Evolutionary conservation across 177 flowering plant species (phyloP).

Genomic region (Vitis hybrid): DNA sequence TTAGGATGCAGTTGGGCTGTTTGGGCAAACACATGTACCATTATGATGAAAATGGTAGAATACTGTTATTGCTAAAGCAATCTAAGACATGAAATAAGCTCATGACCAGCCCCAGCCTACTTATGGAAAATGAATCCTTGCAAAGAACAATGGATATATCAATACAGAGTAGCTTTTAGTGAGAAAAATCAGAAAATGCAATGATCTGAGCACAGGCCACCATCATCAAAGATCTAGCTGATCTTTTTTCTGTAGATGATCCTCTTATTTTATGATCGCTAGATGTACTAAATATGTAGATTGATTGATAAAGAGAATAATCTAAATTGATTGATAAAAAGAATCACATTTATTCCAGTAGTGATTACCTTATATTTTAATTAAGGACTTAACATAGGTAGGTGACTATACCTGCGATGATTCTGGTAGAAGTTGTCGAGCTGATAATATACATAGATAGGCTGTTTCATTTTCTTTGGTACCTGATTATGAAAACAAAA

Average conservation of each 20-base stretch:
- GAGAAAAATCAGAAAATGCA: too few species aligned
- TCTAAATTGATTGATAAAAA: background rate
- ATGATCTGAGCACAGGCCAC: background rate
- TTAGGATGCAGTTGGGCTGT: too few species aligned
- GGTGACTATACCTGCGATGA: constrained; percentile 54
- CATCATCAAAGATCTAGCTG: background rate
- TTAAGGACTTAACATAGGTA: background rate
- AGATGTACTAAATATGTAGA: background rate
- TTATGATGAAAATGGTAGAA: too few species aligned
- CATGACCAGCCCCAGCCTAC: too few species aligned
- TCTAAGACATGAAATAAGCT: too few species aligned
- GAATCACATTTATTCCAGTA: background rate
- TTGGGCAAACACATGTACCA: too few species aligned
- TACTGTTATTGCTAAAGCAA: too few species aligned
- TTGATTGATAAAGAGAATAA: background rate
- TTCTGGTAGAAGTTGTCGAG: constrained; percentile 76
- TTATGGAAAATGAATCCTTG: too few species aligned
- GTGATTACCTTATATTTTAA: background rate
- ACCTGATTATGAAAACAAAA: constrained; percentile 33
- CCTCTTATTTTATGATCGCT: background rate
- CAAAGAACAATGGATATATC: too few species aligned
- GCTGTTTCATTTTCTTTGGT: constrained; percentile 59
- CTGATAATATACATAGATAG: constrained; percentile 72
- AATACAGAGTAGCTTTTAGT: too few species aligned
- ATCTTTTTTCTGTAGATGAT: background rate